Evolutionary conservation across 345 rosid species (phyloP).

Genomic region (Aegle marmelos): DNA sequence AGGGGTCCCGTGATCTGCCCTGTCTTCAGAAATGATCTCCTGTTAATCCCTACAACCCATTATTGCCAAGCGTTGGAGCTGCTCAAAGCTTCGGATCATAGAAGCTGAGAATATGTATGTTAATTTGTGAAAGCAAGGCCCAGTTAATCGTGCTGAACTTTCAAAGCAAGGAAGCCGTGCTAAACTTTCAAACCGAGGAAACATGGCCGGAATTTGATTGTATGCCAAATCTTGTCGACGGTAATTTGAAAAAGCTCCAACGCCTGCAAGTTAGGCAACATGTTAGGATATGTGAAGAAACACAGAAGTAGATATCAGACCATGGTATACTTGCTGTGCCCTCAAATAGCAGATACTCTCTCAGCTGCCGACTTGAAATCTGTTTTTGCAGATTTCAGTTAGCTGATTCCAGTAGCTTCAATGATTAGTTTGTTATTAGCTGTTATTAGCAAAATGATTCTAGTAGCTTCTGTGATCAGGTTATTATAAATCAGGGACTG

Average conservation of each 20-base stretch:
- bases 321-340: too few relatives aligned
- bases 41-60: rapidly evolving
- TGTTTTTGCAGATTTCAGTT: too few relatives aligned
- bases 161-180: neutral
- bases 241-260: neutral
- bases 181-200: neutral
- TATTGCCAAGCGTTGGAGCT: neutral
- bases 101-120: neutral
- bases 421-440: too few relatives aligned
- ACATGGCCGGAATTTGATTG: neutral
- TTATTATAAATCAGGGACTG: too few relatives aligned
- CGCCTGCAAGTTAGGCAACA: constrained; percentile 20
- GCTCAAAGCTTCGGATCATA: neutral
- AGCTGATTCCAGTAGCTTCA: too few relatives aligned
- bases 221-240: constrained; percentile 8
- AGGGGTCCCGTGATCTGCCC: neutral
- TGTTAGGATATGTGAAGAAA: too few relatives aligned
- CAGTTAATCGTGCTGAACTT: neutral
- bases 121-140: neutral
- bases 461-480: too few relatives aligned
- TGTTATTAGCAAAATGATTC: too few relatives aligned
- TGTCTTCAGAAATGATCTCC: constrained; percentile 11
- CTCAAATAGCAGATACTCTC: too few relatives aligned
- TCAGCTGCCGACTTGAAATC: too few relatives aligned
- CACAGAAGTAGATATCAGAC: too few relatives aligned